Base-by-base conservation (phyloP, 139 green algal genomes). In the Chlamydomonas sp. region DNA sequence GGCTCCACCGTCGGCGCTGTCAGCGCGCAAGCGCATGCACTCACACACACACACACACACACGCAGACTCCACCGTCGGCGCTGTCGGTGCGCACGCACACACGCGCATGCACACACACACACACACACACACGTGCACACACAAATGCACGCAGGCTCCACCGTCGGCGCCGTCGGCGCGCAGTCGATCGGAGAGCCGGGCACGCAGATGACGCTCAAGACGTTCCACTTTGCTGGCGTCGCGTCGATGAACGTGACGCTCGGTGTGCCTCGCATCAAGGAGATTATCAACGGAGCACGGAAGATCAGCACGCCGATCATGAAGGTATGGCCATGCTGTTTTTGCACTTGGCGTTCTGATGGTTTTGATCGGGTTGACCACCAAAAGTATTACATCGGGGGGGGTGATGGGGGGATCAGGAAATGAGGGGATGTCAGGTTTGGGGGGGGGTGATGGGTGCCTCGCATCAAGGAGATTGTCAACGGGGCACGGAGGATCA, bases 401-500 rank as follows among this genome's bases (percentile, higher is more conserved):
- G n/a, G n/a, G n/a, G n/a, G n/a, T n/a, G n/a, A n/a, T n/a, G n/a
- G n/a, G n/a, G n/a, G n/a, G n/a, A n/a, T n/a, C n/a, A n/a, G n/a
- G n/a, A n/a, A n/a, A n/a, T n/a, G n/a, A n/a, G n/a, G n/a, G n/a
- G n/a, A n/a, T n/a, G n/a, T n/a, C n/a, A n/a, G n/a, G n/a, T n/a
- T n/a, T n/a, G n/a, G n/a, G n/a, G n/a, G n/a, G n/a, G n/a, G n/a
- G n/a, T n/a, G n/a, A n/a, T n/a, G n/a, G n/a, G n/a, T n/a, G n/a
- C n/a, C n/a, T n/a, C 90, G 94, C 68, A 96, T 99, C 78, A 99
- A 98, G 84, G 94, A 99, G 83, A 98, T 99, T 82, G 97, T 99
- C 82, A 99, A 99, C 79, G 94, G 88, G 1, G 81, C 89, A 30
- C 94, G 43, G 43, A 54, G 16, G 13, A 54, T 54, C 43, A 54